Evolutionary conservation across 2,329 filamentous ascomycete genomes (phyloP).

Genomic region (Paecilomyces fulvus): DNA sequence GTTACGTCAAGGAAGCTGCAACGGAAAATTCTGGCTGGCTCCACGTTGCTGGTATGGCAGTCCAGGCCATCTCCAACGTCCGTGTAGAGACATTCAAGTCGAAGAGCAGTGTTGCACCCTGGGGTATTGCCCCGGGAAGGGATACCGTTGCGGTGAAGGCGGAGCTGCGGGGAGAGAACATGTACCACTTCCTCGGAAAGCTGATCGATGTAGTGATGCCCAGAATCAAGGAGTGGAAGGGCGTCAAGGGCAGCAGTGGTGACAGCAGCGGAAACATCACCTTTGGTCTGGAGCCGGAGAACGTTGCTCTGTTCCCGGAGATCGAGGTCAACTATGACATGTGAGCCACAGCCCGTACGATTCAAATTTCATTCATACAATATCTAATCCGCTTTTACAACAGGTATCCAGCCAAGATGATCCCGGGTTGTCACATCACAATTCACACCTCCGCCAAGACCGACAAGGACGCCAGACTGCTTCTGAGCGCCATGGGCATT

Average conservation of each 20-base stretch:
- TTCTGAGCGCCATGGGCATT: slow-evolving; percentile 63
- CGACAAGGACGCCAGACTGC: slow-evolving; percentile 72
- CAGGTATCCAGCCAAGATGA: slow-evolving; percentile 62
- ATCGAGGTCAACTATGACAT: slow-evolving; percentile 87
- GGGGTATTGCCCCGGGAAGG: slow-evolving; percentile 63
- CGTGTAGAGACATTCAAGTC: slow-evolving; percentile 62
- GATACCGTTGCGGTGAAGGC: slow-evolving; percentile 64
- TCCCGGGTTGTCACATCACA: slow-evolving; percentile 75
- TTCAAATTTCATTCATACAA: background rate
- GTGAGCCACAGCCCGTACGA: slow-evolving; percentile 46
- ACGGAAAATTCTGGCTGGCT: slow-evolving; percentile 64
- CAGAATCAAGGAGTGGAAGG: slow-evolving; percentile 92
- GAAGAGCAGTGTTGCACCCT: slow-evolving; percentile 63
- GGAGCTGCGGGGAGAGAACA: slow-evolving; percentile 67
- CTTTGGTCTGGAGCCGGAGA: slow-evolving; percentile 68
- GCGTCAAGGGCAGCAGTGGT: slow-evolving; percentile 66
- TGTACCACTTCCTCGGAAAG: slow-evolving; percentile 87
- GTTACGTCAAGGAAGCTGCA: slow-evolving; percentile 60
- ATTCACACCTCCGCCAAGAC: slow-evolving; percentile 78
- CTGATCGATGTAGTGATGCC: slow-evolving; percentile 83
- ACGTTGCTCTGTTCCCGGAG: slow-evolving; percentile 81
- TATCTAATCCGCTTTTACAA: background rate
- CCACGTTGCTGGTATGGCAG: slow-evolving; percentile 71
- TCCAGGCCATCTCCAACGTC: slow-evolving; percentile 78
- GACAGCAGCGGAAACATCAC: slow-evolving; percentile 81